Evolutionary conservation across 345 rosid species (phyloP).

Genomic region (Cardamine resedifolia): DNA sequence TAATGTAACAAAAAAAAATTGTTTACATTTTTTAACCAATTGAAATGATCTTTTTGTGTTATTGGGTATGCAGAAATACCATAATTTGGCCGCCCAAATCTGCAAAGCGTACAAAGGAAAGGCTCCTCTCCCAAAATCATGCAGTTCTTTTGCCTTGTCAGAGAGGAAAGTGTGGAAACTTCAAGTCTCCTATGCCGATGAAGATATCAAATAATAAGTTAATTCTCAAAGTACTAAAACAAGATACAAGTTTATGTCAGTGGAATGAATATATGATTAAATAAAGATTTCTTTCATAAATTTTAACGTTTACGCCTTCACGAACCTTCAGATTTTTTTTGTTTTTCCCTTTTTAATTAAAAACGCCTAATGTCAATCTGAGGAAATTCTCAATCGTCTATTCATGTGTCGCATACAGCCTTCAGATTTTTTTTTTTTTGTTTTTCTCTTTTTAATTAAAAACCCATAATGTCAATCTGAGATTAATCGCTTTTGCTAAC

Average conservation of each 20-base stretch:
- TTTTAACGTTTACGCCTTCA: background rate
- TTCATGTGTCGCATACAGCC: no score
- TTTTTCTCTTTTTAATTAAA: no score
- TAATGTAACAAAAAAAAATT: no score
- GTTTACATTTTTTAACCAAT: no score
- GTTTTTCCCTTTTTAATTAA: background rate
- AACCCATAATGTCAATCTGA: no score
- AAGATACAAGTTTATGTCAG: background rate
- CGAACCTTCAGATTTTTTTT: background rate
- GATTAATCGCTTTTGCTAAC: no score
- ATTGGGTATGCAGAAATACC: background rate
- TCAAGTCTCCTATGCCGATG: constrained; percentile 25
- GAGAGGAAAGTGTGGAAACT: background rate
- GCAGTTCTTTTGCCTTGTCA: background rate
- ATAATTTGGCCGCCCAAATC: background rate
- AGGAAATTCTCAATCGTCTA: no score
- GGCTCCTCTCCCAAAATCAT: constrained; percentile 2
- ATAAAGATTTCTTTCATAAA: background rate
- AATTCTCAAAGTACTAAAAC: background rate
- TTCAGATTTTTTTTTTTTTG: no score
- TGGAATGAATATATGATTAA: background rate
- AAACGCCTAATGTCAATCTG: background rate
- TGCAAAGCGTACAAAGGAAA: constrained; percentile 36
- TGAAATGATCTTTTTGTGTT: background rate
- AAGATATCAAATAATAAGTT: constrained; percentile 2